Evolutionary conservation across 1,139 yeast species (phyloP), one percentile per base, ranked within the genome.

Genomic region (Tardiomyces blankii): DNA sequence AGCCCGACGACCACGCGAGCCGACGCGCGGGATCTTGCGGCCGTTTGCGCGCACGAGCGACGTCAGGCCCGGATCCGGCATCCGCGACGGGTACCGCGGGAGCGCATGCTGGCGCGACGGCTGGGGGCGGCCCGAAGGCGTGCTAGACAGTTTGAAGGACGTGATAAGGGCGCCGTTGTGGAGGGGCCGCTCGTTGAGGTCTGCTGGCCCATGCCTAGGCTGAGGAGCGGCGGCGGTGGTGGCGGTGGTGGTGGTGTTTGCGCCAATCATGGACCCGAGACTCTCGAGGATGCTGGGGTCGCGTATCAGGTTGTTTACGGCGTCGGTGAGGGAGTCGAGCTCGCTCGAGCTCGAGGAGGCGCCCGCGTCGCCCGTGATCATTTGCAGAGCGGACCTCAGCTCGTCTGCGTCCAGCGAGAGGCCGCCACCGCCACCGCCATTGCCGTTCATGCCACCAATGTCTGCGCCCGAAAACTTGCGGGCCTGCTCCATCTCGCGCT

Each of bases 211-310:
- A n/a, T n/a, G n/a, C n/a, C n/a, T 18, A 33, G 40, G n/a, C 12
- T 18, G 21, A n/a, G 40, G 25, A n/a, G 21, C 13, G 7, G 9
- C 48, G 4, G 39, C 52, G 28, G 44, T 47, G 9, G 48, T 42
- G 21, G 50, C 41, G n/a, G 48, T n/a, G 4, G 39, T 51, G 28
- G 44, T 48, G 11, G 48, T 43, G 21, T 48, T 40, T 7, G 47
- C 18, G 28, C 45, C 54, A 8, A 49, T 46, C 51, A 51, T 47
- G n/a, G 39, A 46, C 2, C 51, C 45, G 16, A 57, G 43, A 39
- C 52, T 56, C 42, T 49, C 52, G 41, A 59, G 47, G 38, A 59
- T 44, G 27, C 52, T 54, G 14, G 63, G 60, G 39, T 59, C 63
- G 41, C 56, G 54, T 13, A 58, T 54, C 14, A 59, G 47, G 18